These are phyloP conservation scores for Terana coerulea DNA, from an alignment of 768 basidiomycete species.

Conservation along the genomic window DNA sequence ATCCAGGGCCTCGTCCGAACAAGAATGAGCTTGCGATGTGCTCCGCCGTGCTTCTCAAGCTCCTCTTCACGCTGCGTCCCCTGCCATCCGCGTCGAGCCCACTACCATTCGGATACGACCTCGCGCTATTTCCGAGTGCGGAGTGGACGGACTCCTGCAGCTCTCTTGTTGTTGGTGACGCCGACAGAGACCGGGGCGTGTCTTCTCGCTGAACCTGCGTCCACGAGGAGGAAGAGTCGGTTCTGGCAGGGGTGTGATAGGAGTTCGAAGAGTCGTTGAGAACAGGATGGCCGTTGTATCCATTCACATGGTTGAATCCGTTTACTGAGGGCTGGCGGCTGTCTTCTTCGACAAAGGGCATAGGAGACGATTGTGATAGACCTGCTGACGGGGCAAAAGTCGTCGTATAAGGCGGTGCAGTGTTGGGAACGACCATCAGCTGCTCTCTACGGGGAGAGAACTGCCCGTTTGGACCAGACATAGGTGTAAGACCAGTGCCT, in stretches of 20 bases:
- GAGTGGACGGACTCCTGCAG: conserved; percentile 38
- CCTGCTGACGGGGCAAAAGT: background rate
- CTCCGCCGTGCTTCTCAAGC: conserved; percentile 69
- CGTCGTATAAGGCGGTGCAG: background rate
- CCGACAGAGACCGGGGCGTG: conserved; percentile 18
- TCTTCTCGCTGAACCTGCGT: conserved; percentile 16
- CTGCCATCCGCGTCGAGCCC: conserved; percentile 35
- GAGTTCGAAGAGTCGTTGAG: conserved; percentile 22
- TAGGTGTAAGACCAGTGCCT: conserved; percentile 34
- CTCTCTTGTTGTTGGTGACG: conserved; percentile 35
- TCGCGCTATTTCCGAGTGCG: conserved; percentile 22
- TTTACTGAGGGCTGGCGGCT: conserved; percentile 5
- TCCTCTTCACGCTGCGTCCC: conserved; percentile 61
- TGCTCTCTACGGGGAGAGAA: conserved; percentile 9
- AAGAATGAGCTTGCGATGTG: conserved; percentile 63
- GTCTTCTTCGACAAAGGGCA: conserved; percentile 4
- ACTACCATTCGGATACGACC: conserved; percentile 5
- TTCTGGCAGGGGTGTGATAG: conserved; percentile 9
- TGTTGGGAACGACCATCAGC: conserved; percentile 3
- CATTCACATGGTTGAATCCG: conserved; percentile 9
- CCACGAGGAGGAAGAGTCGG: conserved; percentile 9
- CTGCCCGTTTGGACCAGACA: background rate
- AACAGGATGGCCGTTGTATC: conserved; percentile 12
- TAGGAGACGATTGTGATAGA: conserved; percentile 14
- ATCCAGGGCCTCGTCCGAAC: conserved; percentile 50